Evolutionary conservation across 345 rosid genomes (phyloP).

Genomic region (Euphorbia lathyris): DNA sequence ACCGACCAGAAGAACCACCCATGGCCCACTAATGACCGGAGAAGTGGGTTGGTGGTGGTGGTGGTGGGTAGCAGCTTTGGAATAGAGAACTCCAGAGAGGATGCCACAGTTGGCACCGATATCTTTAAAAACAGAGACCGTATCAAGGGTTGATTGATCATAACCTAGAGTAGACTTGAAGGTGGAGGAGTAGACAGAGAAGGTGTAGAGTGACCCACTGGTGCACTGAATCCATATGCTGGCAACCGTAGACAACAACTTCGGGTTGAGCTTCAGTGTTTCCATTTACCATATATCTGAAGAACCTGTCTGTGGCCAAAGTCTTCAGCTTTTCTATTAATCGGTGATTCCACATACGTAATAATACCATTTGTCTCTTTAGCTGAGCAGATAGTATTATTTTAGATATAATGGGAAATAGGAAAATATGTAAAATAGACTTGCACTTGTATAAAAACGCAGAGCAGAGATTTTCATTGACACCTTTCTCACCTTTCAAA

Average conservation of each 20-base stretch:
- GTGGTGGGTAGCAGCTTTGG: constrained; percentile 26
- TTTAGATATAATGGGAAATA: no score
- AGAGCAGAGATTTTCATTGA: no score
- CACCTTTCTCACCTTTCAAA: neutral
- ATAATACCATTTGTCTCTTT: no score
- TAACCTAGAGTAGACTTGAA: constrained; percentile 63
- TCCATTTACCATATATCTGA: neutral
- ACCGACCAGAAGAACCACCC: constrained; percentile 58
- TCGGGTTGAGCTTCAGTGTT: constrained; percentile 26
- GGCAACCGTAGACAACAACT: constrained; percentile 59
- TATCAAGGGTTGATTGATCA: constrained; percentile 73
- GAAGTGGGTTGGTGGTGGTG: neutral
- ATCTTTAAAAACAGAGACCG: constrained; percentile 69
- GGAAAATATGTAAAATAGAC: no score
- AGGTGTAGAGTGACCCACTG: constrained; percentile 62
- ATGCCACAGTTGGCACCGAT: constrained; percentile 59
- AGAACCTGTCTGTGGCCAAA: no score
- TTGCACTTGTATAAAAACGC: no score
- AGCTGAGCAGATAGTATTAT: no score
- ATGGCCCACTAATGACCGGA: constrained; percentile 39
- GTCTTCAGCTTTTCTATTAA: neutral
- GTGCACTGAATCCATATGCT: constrained; percentile 78
- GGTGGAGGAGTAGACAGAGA: constrained; percentile 57
- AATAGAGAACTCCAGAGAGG: constrained; percentile 57
- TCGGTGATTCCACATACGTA: no score